Base-by-base conservation (phyloP, 2,329 filamentous ascomycete species). In the Hymenoscyphus scutula region DNA sequence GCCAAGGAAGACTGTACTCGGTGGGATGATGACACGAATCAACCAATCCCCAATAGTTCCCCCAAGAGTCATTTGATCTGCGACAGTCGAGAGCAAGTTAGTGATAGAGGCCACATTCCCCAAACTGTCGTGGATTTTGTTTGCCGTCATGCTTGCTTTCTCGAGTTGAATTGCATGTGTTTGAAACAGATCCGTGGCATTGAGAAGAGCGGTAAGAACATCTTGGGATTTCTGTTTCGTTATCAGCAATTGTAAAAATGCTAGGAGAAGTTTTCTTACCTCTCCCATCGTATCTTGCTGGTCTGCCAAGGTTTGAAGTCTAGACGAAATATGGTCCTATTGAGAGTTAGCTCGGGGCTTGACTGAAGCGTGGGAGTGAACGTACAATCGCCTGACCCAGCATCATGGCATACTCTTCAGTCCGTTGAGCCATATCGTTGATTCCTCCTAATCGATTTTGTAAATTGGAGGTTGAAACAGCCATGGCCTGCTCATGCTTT, bases 401-500 rank as follows among this genome's bases (percentile, higher is more conserved):
- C 13, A 62, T 58, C 15, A 63, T 55, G 19, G 68, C 45, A 5
- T 60, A 64, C 51, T 60, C 62, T 61, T 70, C 65, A 6, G 68
- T 69, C 13, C 65, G 58, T 23, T 58, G 66, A n/a, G 69, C 65
- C 29, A 69, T 56, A 13, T 64, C 60, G 57, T 69, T 66, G 15
- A 74, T 63, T 6, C 34, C 60, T 37, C 63, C 62, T 45, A 73
- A 59, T 10, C 62, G 61, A 29, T 59, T 59, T 57, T 66, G 62
- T 17, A 71, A 56, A 51, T 65, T 64, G 7, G 53, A 62, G 5
- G 69, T 68, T 19, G 68, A 63, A 6, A 65, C 59, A 8, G 62
- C 63, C 25, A 73, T 56, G 27, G 72, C 68, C n/a, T 69, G 62
- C 53, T 70, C 69, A 59, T 72, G 70, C 6, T 64, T 62, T 32